Conservation (phyloP, 1,139 yeast species). For the Kurtzmaniella quercitrusa region DNA sequence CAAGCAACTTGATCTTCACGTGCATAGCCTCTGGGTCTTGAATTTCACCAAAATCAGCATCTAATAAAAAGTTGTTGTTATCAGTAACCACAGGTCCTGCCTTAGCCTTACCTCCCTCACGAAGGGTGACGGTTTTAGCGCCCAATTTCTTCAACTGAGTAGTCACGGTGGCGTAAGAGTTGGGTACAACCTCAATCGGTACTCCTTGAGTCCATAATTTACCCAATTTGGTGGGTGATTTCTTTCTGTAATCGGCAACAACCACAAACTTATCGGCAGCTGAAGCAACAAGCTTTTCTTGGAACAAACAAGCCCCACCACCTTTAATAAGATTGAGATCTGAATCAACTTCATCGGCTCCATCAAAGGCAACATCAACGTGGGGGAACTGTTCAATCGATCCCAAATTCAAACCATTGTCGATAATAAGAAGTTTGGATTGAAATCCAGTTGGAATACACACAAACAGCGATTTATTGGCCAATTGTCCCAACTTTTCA, state of each 20-base stretch:
- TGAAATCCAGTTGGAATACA: conserved; percentile 98
- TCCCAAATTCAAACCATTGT: conserved; percentile 76
- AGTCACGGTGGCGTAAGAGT: conserved; percentile 74
- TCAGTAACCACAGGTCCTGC: conserved; percentile 99
- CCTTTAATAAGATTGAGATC: conserved; percentile 88
- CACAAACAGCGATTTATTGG: conserved; percentile 53
- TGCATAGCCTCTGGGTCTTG: conserved; percentile 60
- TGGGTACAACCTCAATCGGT: conserved; percentile 94
- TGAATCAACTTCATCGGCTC: conserved; percentile 94
- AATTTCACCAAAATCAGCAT: conserved; percentile 87
- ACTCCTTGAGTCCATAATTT: conserved; percentile 84
- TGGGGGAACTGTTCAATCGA: conserved; percentile 76
- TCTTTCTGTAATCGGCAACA: conserved; percentile 91
- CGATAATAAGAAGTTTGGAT: conserved; percentile 78
- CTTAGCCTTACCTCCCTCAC: conserved; percentile 87
- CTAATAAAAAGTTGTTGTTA: conserved; percentile 88
- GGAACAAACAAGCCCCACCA: conserved; percentile 97
- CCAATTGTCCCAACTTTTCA: conserved; percentile 78
- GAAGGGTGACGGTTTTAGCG: conserved; percentile 59
- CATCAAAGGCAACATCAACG: conserved; percentile 93
- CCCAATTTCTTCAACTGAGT: conserved; percentile 62
- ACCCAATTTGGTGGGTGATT: conserved; percentile 63
- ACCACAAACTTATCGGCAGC: conserved; percentile 74
- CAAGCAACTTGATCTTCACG: conserved; percentile 61
- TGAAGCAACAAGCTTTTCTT: conserved; percentile 89